These are phyloP conservation scores for Helicocarpus griseus DNA, from an alignment of 2,329 filamentous ascomycete species.

Conservation along the genomic window DNA sequence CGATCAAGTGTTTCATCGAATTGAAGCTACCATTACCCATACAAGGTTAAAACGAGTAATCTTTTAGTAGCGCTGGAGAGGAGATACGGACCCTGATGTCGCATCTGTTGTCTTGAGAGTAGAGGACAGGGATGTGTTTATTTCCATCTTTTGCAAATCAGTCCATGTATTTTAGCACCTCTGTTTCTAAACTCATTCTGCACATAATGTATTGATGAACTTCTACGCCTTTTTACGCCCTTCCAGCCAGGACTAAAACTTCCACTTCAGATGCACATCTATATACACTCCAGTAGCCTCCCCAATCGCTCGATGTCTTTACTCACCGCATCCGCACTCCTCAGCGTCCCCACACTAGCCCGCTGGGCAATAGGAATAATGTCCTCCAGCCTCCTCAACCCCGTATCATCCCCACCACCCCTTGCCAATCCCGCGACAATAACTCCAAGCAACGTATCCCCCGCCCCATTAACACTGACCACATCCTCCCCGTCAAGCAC, in stretches of 20 bases:
- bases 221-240: no score
- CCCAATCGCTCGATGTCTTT: slow-evolving; percentile 19
- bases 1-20: not conserved
- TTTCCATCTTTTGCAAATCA: not conserved
- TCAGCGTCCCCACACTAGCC: slow-evolving; percentile 69
- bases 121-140: not conserved
- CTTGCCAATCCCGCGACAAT: slow-evolving; percentile 67
- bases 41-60: no score
- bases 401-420: slow-evolving; percentile 32
- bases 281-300: slow-evolving; percentile 4
- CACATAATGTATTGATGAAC: no score
- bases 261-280: no score
- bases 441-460: slow-evolving; percentile 84
- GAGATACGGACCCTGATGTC: not conserved
- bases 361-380: slow-evolving; percentile 71
- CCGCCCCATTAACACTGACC: slow-evolving; percentile 86
- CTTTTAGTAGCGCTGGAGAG: not conserved
- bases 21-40: not conserved
- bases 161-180: not conserved
- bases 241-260: no score
- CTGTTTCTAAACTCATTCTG: no score
- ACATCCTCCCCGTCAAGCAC: slow-evolving; percentile 53
- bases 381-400: slow-evolving; percentile 42
- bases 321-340: slow-evolving; percentile 61
- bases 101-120: no score